Evolutionary conservation across 257 asterid species (phyloP), one percentile per base, ranked within the genome.

Genomic region (Mentha longifolia): DNA sequence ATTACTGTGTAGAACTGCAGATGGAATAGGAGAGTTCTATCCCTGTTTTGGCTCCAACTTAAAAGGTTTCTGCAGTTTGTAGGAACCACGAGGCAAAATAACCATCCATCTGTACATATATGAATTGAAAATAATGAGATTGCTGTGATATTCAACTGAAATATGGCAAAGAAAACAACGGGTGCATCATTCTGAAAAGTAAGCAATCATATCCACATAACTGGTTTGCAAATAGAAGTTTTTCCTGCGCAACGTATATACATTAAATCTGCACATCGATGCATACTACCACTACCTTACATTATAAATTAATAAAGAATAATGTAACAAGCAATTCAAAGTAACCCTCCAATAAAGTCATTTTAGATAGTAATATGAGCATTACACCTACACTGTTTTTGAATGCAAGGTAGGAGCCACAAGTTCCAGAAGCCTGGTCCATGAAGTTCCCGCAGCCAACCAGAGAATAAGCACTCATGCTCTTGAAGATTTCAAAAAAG

Each of bases 31-130:
- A n/a, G n/a, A n/a, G n/a, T n/a, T n/a, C n/a, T n/a, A n/a, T n/a
- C n/a, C n/a, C n/a, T n/a, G n/a, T n/a, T n/a, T n/a, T n/a, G n/a
- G 95, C 91, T 95, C 99, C 90, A 92, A 78, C 85, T 76, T 92
- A 81, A 87, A 88, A 71, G 98, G 97, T 77, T 87, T 88, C 70
- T 77, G 74, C 14, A 73, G 86, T 78, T 74, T 90, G 55, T 85
- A 90, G 43, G 95, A 85, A 28, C 97, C 98, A 77, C 95, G 84
- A 39, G 99, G 99, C 74, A 90, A 33, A 68, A 95, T 81, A 47
- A 84, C 98, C 80, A 86, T 97, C 97, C 98, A 95, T 43, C 98
- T 91, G 84, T 67, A 82, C 14, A 22, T 19, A 42, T 25, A 68
- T 58, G 9, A 77, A 51, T 51, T 30, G 12, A 42, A 70, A 59